Conservation (phyloP, 345 rosid genomes). For the Bruguiera gymnorhiza region DNA sequence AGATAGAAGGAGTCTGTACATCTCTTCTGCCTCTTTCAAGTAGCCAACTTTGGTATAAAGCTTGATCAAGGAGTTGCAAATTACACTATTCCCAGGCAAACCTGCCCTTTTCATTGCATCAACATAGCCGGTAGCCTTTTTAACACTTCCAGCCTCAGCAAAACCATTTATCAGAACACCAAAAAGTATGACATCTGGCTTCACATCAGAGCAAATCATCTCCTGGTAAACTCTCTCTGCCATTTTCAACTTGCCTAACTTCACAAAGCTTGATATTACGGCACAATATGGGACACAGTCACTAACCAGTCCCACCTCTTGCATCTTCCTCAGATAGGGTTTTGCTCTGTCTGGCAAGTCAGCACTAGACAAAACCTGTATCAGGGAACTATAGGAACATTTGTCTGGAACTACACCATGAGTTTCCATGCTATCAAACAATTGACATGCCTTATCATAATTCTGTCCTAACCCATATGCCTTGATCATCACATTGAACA, state of each 20-base stretch:
- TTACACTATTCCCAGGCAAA: slow-evolving; percentile 50
- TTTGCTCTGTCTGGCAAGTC: slow-evolving; percentile 58
- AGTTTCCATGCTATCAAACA: slow-evolving; percentile 68
- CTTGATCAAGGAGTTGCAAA: slow-evolving; percentile 74
- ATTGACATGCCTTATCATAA: slow-evolving; percentile 58
- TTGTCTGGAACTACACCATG: slow-evolving; percentile 61
- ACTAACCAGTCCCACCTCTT: slow-evolving; percentile 55
- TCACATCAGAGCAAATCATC: slow-evolving; percentile 56
- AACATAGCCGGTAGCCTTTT: slow-evolving; percentile 52
- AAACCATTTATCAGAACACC: slow-evolving; percentile 81
- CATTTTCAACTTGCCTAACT: slow-evolving; percentile 54
- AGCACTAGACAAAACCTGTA: slow-evolving; percentile 62
- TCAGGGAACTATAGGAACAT: slow-evolving; percentile 63
- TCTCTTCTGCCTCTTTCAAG: slow-evolving; percentile 70
- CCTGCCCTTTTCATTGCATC: slow-evolving; percentile 61
- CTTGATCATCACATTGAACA: slow-evolving; percentile 84
- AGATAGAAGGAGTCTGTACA: slow-evolving; percentile 52
- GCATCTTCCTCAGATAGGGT: slow-evolving; percentile 57
- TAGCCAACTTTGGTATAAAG: slow-evolving; percentile 77
- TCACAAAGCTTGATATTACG: slow-evolving; percentile 75
- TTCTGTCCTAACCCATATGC: slow-evolving; percentile 66
- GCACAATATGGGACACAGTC: slow-evolving; percentile 78
- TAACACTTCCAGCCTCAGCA: slow-evolving; percentile 70
- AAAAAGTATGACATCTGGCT: slow-evolving; percentile 64
- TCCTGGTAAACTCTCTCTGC: slow-evolving; percentile 63